Conservation (phyloP, 1,284 basidiomycete species). For the Vanrija sp. region DNA sequence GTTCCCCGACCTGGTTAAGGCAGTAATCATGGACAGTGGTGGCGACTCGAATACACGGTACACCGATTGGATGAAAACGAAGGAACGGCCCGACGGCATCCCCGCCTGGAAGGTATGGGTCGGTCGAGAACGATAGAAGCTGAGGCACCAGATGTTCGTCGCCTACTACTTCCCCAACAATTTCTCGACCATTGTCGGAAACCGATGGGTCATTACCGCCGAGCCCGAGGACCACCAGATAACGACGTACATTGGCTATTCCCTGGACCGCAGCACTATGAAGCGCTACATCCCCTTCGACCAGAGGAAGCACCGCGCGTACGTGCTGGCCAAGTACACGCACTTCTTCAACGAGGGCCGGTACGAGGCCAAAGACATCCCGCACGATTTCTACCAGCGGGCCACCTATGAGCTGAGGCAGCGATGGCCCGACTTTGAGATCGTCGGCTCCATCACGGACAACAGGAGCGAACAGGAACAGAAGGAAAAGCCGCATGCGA, state of each 20-base stretch:
- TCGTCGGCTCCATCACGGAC: slow-evolving; percentile 18
- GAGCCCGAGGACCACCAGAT: slow-evolving; percentile 4
- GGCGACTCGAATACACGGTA: slow-evolving; percentile 7
- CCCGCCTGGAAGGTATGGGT: slow-evolving; percentile 27
- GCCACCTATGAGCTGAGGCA: slow-evolving; percentile 10
- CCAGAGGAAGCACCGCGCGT: slow-evolving; percentile 18
- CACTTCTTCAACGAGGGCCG: slow-evolving; percentile 10
- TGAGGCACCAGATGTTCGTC: slow-evolving; percentile 18
- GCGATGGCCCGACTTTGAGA: slow-evolving; percentile 17
- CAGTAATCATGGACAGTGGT: slow-evolving; percentile 12
- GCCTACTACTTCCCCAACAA: slow-evolving; percentile 22
- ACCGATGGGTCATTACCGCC: slow-evolving; percentile 13
- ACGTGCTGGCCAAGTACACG: slow-evolving; percentile 23
- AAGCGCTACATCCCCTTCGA: slow-evolving; percentile 1
- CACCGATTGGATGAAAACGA: slow-evolving; percentile 11
- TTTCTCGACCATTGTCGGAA: slow-evolving; percentile 16
- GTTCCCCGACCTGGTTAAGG: slow-evolving; percentile 20
- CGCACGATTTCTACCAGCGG: slow-evolving; percentile 6
- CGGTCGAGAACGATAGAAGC: neutral
- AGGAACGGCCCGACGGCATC: slow-evolving; percentile 15
- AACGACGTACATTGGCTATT: slow-evolving; percentile 16
- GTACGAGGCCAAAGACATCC: no score
- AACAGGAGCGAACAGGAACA: slow-evolving; percentile 3
- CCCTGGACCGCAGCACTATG: slow-evolving; percentile 4
- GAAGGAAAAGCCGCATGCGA: slow-evolving; percentile 1